A percentile compares a stretch with the other conserved stretches of the same genome.
These are phyloP conservation scores for Lasiosphaeriaceae sp. DNA, from an alignment of 495 filamentous ascomycete genomes.

Conservation along the genomic window DNA sequence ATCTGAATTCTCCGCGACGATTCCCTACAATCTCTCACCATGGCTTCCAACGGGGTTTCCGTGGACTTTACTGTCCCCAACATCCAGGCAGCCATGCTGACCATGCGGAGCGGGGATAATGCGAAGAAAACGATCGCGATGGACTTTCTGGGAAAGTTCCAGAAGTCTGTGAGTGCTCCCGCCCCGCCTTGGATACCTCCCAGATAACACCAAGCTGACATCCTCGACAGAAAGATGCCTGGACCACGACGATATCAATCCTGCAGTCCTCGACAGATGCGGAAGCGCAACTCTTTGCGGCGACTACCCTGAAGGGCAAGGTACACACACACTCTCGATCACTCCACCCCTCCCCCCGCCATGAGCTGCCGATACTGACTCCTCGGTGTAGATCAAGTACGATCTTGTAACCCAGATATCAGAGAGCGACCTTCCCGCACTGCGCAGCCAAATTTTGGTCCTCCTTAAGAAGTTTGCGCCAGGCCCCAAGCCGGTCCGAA, in stretches of 20 bases:
- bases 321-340: conserved; percentile 45
- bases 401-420: conserved; percentile 66
- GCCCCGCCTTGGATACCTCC: background rate
- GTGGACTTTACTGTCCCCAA: conserved; percentile 67
- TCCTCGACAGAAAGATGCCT: conserved; percentile 67
- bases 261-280: conserved; percentile 71
- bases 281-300: conserved; percentile 90
- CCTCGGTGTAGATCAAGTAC: conserved; percentile 42
- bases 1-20: background rate
- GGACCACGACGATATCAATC: conserved; percentile 80
- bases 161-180: conserved; percentile 84
- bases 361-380: conserved; percentile 20
- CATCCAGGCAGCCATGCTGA: conserved; percentile 81
- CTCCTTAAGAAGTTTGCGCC: conserved; percentile 73
- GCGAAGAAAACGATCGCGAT: conserved; percentile 85
- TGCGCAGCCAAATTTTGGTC: conserved; percentile 77
- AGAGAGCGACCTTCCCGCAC: conserved; percentile 61
- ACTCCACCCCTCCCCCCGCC: background rate
- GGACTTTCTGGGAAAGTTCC: conserved; percentile 88
- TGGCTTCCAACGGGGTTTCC: conserved; percentile 65
- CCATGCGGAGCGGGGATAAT: conserved; percentile 83
- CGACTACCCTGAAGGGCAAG: conserved; percentile 96
- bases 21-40: conserved; percentile 31
- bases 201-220: background rate
- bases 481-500: conserved; percentile 86